Evolutionary conservation across 495 filamentous ascomycete species (phyloP).

Genomic region (Aspergillus panamensis): DNA sequence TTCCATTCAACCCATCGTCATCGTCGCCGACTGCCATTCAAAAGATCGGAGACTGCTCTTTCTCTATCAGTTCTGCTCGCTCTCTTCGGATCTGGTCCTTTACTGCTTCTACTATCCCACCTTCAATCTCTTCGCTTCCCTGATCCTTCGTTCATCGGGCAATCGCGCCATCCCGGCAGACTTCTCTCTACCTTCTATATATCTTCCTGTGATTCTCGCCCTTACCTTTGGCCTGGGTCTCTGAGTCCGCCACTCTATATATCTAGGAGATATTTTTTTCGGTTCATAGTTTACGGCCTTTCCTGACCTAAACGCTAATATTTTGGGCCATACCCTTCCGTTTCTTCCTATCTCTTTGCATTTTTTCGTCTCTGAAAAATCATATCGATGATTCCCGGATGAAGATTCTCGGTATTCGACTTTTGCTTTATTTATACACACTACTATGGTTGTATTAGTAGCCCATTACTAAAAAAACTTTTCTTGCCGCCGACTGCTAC

Average conservation of each 20-base stretch:
- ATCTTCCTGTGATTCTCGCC: not conserved
- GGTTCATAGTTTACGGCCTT: not conserved
- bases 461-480: slow-evolving; percentile 11
- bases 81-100: slow-evolving; percentile 6
- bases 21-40: slow-evolving; percentile 7
- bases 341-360: not conserved
- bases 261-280: not conserved
- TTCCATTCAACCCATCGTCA: slow-evolving; percentile 28
- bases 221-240: not conserved
- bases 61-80: slow-evolving; percentile 4
- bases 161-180: not conserved
- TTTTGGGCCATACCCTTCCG: not conserved
- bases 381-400: not conserved
- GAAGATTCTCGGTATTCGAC: not conserved
- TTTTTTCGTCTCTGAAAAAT: not conserved
- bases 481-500: slow-evolving; percentile 13
- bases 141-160: not conserved
- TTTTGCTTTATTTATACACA: slow-evolving; percentile 3
- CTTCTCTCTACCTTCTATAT: not conserved
- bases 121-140: not conserved
- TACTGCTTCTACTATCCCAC: not conserved
- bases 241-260: not conserved
- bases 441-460: slow-evolving; percentile 11
- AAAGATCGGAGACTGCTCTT: slow-evolving; percentile 1
- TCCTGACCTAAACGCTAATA: not conserved